A percentile compares a stretch with the other conserved stretches of the same genome.
These are phyloP conservation scores for Russula olivacea DNA, from an alignment of 768 basidiomycete genomes.

Conservation along the genomic window DNA sequence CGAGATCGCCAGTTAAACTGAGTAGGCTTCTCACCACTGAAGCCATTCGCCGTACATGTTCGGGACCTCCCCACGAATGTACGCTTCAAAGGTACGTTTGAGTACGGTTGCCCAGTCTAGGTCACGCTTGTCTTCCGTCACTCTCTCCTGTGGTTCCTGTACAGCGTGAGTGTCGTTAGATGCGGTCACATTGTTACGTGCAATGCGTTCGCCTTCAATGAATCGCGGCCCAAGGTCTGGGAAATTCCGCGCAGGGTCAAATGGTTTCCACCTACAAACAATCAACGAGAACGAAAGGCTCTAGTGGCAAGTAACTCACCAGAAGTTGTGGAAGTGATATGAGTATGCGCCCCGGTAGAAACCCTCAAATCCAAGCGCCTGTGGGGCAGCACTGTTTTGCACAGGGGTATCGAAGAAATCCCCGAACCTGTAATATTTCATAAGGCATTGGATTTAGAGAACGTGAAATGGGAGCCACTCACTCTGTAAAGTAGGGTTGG, in stretches of 20 bases:
- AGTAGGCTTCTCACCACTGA: constrained; percentile 34
- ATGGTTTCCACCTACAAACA: constrained; percentile 82
- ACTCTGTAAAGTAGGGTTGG: constrained; percentile 91
- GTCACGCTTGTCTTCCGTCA: constrained; percentile 68
- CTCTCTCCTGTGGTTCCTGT: constrained; percentile 36
- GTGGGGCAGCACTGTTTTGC: constrained; percentile 70
- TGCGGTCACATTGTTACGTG: constrained; percentile 38
- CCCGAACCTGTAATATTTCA: constrained; percentile 52
- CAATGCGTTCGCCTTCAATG: constrained; percentile 63
- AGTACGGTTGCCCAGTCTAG: constrained; percentile 90
- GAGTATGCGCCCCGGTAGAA: constrained; percentile 96
- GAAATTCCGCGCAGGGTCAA: constrained; percentile 90
- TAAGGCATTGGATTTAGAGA: constrained; percentile 3
- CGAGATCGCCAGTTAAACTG: neutral
- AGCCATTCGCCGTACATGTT: constrained; percentile 93
- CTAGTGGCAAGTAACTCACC: constrained; percentile 42
- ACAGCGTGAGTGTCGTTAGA: constrained; percentile 22
- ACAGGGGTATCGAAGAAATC: constrained; percentile 84
- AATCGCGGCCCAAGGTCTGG: constrained; percentile 88
- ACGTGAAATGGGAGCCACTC: constrained; percentile 26
- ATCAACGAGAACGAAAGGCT: neutral
- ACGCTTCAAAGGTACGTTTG: constrained; percentile 93
- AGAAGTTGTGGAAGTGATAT: constrained; percentile 95
- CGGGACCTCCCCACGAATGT: constrained; percentile 82
- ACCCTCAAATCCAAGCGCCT: constrained; percentile 85